Percentiles rank a stretch among this genome's conserved stretches.
Conservation (phyloP, 192 early-diverging fungal species). For the Gonapodya prolifera region DNA sequence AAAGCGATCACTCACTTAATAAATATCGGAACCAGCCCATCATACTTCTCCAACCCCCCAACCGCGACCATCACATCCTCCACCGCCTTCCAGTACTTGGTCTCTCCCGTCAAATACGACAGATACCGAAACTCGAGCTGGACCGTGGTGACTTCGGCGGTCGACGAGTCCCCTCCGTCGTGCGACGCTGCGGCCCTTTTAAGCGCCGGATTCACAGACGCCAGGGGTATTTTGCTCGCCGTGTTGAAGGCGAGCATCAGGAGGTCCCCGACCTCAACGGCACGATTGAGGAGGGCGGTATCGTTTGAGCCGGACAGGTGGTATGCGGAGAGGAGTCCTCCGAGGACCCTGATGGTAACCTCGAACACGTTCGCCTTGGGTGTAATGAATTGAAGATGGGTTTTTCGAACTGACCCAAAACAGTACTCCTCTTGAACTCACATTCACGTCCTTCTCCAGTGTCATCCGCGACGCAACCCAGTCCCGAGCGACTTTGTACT, state of each 20-base stretch:
- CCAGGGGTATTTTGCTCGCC: constrained; percentile 49
- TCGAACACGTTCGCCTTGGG: constrained; percentile 54
- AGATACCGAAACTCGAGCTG: constrained; percentile 84
- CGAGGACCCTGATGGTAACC: constrained; percentile 74
- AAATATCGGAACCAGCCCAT: constrained; percentile 68
- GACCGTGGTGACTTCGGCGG: constrained; percentile 69
- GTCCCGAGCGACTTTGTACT: constrained; percentile 56
- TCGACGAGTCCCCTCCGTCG: constrained; percentile 36
- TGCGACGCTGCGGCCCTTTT: constrained; percentile 34
- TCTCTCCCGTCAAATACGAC: constrained; percentile 55
- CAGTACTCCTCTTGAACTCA: constrained; percentile 27
- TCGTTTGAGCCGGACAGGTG: constrained; percentile 52
- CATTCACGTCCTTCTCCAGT: constrained; percentile 53
- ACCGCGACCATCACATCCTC: constrained; percentile 48
- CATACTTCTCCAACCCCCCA: constrained; percentile 30
- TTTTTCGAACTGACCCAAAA: not conserved
- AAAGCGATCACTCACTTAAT: constrained; percentile 26
- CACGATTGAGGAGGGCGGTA: constrained; percentile 49
- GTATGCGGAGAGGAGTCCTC: constrained; percentile 69
- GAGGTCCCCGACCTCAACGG: constrained; percentile 60
- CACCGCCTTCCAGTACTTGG: constrained; percentile 57
- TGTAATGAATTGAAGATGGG: not conserved
- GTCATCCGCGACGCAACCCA: constrained; percentile 46
- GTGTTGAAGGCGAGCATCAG: constrained; percentile 58
- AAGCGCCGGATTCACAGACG: constrained; percentile 39